Evolutionary conservation across 129 eudicot genomes (phyloP).

Genomic region (Gnaphalium uliginosum): DNA sequence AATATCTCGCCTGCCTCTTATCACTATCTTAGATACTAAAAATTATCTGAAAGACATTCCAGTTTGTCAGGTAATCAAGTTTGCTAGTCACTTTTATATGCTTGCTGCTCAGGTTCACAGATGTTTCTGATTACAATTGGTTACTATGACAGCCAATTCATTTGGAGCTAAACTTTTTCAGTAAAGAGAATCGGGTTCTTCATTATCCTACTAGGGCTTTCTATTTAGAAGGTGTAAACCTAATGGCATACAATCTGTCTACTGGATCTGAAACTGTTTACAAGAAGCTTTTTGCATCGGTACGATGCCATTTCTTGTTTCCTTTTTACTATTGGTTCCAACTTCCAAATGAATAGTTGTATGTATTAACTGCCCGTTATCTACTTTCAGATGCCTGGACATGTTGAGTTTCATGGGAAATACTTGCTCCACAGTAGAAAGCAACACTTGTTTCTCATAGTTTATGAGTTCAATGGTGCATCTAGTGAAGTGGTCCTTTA

Average conservation of each 20-base stretch:
- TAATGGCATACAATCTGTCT: slow-evolving; percentile 88
- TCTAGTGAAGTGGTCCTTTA: slow-evolving; percentile 83
- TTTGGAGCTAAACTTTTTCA: slow-evolving; percentile 91
- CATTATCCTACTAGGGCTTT: slow-evolving; percentile 96
- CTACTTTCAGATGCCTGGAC: slow-evolving; percentile 80
- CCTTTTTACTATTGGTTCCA: slow-evolving; percentile 9
- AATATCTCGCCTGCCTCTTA: slow-evolving; percentile 85
- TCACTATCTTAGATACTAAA: slow-evolving; percentile 78
- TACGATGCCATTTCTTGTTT: slow-evolving; percentile 34
- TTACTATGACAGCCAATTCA: slow-evolving; percentile 73
- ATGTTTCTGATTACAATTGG: slow-evolving; percentile 29
- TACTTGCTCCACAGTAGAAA: slow-evolving; percentile 75
- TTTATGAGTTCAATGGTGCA: slow-evolving; percentile 78
- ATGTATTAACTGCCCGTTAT: slow-evolving; percentile 22
- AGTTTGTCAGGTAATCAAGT: slow-evolving; percentile 78
- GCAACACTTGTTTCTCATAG: slow-evolving; percentile 85
- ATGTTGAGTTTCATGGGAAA: slow-evolving; percentile 71
- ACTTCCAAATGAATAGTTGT: slow-evolving; percentile 5
- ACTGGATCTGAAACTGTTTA: slow-evolving; percentile 83
- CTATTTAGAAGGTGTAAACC: slow-evolving; percentile 84
- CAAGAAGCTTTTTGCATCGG: slow-evolving; percentile 94
- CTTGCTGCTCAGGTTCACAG: slow-evolving; percentile 12
- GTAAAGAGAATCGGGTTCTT: slow-evolving; percentile 83
- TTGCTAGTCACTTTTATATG: not conserved
- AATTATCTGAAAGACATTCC: slow-evolving; percentile 76